phyloP scores from a whole-genome alignment of 1,284 basidiomycete genomes.

The Apiotrichum mycotoxinovorans region DNA sequence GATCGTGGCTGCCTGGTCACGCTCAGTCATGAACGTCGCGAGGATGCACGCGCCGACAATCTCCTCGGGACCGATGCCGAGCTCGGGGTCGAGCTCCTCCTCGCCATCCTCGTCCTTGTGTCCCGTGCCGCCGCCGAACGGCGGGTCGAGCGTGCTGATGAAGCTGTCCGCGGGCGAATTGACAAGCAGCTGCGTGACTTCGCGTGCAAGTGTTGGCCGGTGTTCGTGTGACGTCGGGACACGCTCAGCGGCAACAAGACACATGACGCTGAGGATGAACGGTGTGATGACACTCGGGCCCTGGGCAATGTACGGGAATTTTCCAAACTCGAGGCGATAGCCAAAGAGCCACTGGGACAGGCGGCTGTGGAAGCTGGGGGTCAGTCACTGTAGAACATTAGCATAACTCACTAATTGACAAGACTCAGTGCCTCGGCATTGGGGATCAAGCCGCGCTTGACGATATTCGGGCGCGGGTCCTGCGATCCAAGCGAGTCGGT shows the following conservation, averaged over 20 bases:
- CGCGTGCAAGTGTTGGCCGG: constrained; percentile 23
- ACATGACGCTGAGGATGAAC: constrained; percentile 41
- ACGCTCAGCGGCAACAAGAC: constrained; percentile 39
- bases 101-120: constrained; percentile 22
- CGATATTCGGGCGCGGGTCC: constrained; percentile 38
- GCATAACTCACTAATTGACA: constrained; percentile 35
- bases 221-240: constrained; percentile 25
- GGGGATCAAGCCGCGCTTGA: constrained; percentile 34
- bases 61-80: constrained; percentile 48
- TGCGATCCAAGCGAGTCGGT: constrained; percentile 27
- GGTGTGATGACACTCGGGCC: constrained; percentile 42
- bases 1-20: constrained; percentile 31
- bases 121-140: constrained; percentile 14
- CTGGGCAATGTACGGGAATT: constrained; percentile 41
- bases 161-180: constrained; percentile 38
- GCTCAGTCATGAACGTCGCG: constrained; percentile 36
- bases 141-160: constrained; percentile 16
- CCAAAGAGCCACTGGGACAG: constrained; percentile 40
- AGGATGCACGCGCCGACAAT: constrained; percentile 42
- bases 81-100: constrained; percentile 38
- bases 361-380: constrained; percentile 33
- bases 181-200: constrained; percentile 29
- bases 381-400: neutral
- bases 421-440: constrained; percentile 29
- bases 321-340: constrained; percentile 35